Conservation (phyloP, 805 yeast genomes). For the Dipodascus geniculatus region DNA sequence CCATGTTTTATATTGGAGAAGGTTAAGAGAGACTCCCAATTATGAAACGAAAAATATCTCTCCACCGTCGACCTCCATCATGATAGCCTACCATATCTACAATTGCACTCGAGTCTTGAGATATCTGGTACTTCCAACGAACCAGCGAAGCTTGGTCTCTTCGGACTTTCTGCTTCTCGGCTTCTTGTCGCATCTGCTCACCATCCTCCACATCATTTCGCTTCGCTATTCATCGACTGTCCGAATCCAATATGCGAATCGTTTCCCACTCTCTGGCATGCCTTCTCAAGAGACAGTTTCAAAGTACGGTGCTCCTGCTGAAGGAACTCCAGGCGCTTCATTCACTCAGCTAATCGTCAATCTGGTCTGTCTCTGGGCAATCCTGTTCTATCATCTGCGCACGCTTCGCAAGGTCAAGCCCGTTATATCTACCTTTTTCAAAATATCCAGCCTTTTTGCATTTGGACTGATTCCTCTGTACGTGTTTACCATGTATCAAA, state of each 20-base stretch:
- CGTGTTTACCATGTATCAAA: background rate
- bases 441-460: background rate
- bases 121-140: background rate
- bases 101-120: background rate
- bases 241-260: background rate
- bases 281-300: background rate
- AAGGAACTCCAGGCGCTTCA: background rate
- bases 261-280: background rate
- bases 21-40: background rate
- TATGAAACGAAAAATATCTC: background rate
- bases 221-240: background rate
- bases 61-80: background rate
- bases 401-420: background rate
- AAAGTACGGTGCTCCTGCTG: background rate
- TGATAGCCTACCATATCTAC: background rate
- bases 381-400: background rate
- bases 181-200: background rate
- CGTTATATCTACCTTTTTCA: background rate
- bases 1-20: slow-evolving; percentile 39
- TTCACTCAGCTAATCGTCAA: background rate
- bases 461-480: background rate
- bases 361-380: background rate
- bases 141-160: background rate
- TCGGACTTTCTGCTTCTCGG: background rate
- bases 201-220: background rate